Evolutionary conservation across 768 basidiomycete genomes (phyloP).

Genomic region (Harrya chromipes): DNA sequence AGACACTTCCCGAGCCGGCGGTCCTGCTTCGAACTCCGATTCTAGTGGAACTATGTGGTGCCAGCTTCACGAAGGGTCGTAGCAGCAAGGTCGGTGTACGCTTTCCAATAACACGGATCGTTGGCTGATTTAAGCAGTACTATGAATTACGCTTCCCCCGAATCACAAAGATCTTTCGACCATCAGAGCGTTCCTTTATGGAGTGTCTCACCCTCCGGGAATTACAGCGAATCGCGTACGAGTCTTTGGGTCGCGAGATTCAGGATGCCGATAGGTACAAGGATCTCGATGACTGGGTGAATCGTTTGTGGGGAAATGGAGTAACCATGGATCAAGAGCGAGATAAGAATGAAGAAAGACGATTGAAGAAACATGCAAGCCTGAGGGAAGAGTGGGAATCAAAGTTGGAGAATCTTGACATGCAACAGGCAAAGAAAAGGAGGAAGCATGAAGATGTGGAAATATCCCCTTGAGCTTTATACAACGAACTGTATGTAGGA

Average conservation of each 20-base stretch:
- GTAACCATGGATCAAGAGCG: slow-evolving; percentile 35
- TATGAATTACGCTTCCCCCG: slow-evolving; percentile 87
- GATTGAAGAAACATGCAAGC: slow-evolving; percentile 37
- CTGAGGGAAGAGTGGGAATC: slow-evolving; percentile 42
- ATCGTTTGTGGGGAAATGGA: slow-evolving; percentile 38
- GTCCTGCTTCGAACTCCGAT: slow-evolving; percentile 60
- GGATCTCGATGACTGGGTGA: slow-evolving; percentile 47
- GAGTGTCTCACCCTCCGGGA: slow-evolving; percentile 49
- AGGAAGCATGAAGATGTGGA: slow-evolving; percentile 19
- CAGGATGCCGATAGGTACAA: slow-evolving; percentile 37
- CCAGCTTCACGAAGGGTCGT: slow-evolving; percentile 75
- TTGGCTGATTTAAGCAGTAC: slow-evolving; percentile 41
- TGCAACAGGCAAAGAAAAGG: slow-evolving; percentile 19
- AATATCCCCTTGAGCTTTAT: slow-evolving; percentile 20
- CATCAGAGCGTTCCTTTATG: slow-evolving; percentile 61
- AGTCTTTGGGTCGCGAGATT: slow-evolving; percentile 50
- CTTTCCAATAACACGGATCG: not conserved
- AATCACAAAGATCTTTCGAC: slow-evolving; percentile 64
- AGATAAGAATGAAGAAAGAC: slow-evolving; percentile 21
- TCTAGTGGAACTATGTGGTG: slow-evolving; percentile 73
- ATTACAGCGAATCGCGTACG: slow-evolving; percentile 53
- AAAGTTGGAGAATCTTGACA: slow-evolving; percentile 33
- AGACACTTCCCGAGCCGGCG: slow-evolving; percentile 48
- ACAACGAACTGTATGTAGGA: not conserved
- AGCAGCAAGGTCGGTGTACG: slow-evolving; percentile 46